Evolutionary conservation across 2,329 filamentous ascomycete species (phyloP), one percentile per base, ranked within the genome.

Genomic region (Polytolypa hystricis): DNA sequence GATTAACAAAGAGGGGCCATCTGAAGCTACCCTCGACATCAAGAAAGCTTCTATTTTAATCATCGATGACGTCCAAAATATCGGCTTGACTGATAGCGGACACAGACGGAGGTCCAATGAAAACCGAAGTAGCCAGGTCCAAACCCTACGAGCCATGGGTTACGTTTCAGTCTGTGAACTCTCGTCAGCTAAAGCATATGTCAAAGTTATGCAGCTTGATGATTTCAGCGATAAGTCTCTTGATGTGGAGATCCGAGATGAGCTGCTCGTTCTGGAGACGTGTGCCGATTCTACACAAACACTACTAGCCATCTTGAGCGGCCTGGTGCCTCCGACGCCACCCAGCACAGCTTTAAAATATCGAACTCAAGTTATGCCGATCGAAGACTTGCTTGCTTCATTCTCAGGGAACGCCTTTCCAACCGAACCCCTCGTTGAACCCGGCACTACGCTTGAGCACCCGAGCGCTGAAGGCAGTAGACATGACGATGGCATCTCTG

Each of bases 271-370:
- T 21, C 64, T 98, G 5, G 91, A 98, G 58, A 93, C 87, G 1
- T 98, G 93, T 51, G 91, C 91, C 19, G 91, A 98, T 59, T 98
- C 91, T 2, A 96, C 86, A 0, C 86, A 95, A 56, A 98, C 91
- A 0, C 69, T 98, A 10, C 80, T 94, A 35, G 71, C 74, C 2
- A 71, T 93, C 28, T 63, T 87, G 11, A 84, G 82, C 50, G 86
- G 81, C 1, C 68, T 98, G 4, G 77, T 79, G 25, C 91, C 89
- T 4, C 89, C 91, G 1, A 79, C 77, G 5, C 81, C 86, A 0
- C 85, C 87, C 1, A 89, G 75, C 51, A 84, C 81, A 42, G 79
- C 82, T 47, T 74, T 79, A 45, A 91, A 91, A 53, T 98, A 93
- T 56, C 74, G 84, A 23, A 95, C 87, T 0, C 76, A 89, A 42